These are phyloP conservation scores for Fraxinus xanthoxyloides DNA, from an alignment of 305 asterid genomes.

Conservation along the genomic window DNA sequence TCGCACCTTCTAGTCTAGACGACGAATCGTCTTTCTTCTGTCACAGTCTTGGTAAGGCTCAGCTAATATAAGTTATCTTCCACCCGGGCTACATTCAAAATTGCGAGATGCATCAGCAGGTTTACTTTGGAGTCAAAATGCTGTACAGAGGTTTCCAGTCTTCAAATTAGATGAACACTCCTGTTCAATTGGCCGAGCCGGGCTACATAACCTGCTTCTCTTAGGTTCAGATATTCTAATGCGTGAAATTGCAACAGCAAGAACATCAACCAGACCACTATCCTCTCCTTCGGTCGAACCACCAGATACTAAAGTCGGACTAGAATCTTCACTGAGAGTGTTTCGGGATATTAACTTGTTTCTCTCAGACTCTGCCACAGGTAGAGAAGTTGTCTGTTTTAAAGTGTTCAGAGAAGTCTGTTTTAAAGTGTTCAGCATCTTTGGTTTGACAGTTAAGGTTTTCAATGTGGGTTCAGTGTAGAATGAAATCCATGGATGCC, in stretches of 20 bases:
- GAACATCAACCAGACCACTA: conserved; percentile 58
- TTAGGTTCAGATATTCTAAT: conserved; percentile 81
- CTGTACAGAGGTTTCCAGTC: conserved; percentile 81
- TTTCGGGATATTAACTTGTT: conserved; percentile 25
- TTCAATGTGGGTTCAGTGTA: conserved; percentile 54
- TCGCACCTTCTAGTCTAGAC: not conserved
- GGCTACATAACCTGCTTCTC: conserved; percentile 79
- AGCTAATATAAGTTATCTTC: conserved; percentile 24
- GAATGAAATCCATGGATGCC: conserved; percentile 81
- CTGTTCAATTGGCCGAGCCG: conserved; percentile 46
- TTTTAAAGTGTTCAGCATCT: conserved; percentile 37
- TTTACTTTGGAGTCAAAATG: conserved; percentile 44
- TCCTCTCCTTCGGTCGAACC: conserved; percentile 46
- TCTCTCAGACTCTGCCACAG: conserved; percentile 59
- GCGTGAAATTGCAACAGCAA: conserved; percentile 71
- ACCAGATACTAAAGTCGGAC: conserved; percentile 34
- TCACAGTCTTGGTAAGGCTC: not conserved
- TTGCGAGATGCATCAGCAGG: conserved; percentile 26
- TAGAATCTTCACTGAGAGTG: conserved; percentile 57
- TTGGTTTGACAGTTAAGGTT: conserved; percentile 32
- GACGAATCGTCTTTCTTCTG: not conserved
- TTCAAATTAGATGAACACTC: conserved; percentile 76
- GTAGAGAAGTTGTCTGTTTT: conserved; percentile 35
- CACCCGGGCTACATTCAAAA: conserved; percentile 23
- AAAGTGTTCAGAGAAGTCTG: conserved; percentile 45